phyloP scores from a whole-genome alignment of 164 flowering plant species.

The Magnolia sinica region DNA sequence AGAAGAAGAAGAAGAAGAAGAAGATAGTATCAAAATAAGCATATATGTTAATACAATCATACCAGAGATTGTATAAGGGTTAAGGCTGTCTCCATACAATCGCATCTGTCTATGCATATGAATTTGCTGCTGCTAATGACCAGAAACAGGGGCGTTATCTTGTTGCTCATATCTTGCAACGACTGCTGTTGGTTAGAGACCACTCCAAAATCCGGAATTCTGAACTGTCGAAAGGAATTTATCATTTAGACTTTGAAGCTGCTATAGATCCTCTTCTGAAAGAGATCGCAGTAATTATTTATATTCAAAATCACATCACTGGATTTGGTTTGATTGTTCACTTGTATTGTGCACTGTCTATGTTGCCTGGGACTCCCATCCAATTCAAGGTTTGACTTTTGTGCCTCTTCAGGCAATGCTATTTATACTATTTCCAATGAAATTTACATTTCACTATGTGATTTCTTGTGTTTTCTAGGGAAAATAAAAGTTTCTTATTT shows the following conservation, averaged over 20 bases:
- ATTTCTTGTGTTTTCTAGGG: too few relatives aligned
- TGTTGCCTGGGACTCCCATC: too few relatives aligned
- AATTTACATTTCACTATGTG: too few relatives aligned
- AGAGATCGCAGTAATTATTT: background rate
- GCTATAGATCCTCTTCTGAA: background rate
- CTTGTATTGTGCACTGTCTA: background rate
- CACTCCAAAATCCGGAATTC: background rate
- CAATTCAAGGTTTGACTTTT: background rate
- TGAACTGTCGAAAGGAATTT: background rate
- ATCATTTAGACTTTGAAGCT: background rate
- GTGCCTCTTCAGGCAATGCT: background rate
- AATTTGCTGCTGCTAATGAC: background rate
- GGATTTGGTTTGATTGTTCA: background rate
- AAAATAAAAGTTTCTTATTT: too few relatives aligned
- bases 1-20: too few relatives aligned
- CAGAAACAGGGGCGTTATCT: background rate
- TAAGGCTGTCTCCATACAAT: background rate
- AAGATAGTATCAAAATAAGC: too few relatives aligned
- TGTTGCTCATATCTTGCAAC: background rate
- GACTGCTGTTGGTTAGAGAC: background rate
- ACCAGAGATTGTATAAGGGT: background rate
- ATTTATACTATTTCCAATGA: background rate
- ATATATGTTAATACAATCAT: too few relatives aligned
- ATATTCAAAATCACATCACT: background rate
- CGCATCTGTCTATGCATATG: background rate